Base-by-base conservation (phyloP, 257 asterid species). In the Solanum pinnatisectum region DNA sequence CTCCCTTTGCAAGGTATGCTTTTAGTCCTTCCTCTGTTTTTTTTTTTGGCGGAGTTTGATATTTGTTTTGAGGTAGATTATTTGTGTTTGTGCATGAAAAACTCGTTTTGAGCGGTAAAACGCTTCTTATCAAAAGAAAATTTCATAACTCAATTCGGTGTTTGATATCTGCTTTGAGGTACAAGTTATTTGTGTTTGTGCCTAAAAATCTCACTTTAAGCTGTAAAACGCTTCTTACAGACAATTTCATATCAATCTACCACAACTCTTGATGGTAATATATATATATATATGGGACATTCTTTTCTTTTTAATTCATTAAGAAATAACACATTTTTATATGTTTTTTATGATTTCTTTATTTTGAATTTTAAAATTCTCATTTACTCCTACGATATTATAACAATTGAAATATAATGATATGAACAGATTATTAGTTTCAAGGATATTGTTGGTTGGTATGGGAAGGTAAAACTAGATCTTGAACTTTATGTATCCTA, bases 1-100 rank as follows among this genome's bases (percentile, higher is more conserved):
- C 90, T 94, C 98, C 23, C 93, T 88, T 2, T 95, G 99, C 94
- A 95, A 95, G 99, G 99, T 96, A 93, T 83, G 83, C 1, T 42
- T n/a, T 27, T 15, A 4, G 25, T 73, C 0, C 16, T 18, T 12
- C 3, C 39, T 5, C 1, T 12, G 16, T 2, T 5, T n/a, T n/a
- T 23, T 1, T 4, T 8, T 22, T 10, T 4, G 0, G 18, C 6
- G 16, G 10, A 9, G 33, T 65, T n/a, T 0, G 32, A 1, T 60
- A 23, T 2, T 0, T 4, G 70, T 3, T 60, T 60, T 60, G 30
- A 52, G 0, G 0, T 46, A 13, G 8, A 46, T 49, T 49, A 49
- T 14, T 46, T 14, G 20, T 46, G 20, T 46, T 46, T 46, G 59
- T 46, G 20, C 49, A 42, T 42, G 49, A 42, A 42, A 42, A 42